Conservation (phyloP, 2,329 filamentous ascomycete species). For the Apiospora saccharicola region DNA sequence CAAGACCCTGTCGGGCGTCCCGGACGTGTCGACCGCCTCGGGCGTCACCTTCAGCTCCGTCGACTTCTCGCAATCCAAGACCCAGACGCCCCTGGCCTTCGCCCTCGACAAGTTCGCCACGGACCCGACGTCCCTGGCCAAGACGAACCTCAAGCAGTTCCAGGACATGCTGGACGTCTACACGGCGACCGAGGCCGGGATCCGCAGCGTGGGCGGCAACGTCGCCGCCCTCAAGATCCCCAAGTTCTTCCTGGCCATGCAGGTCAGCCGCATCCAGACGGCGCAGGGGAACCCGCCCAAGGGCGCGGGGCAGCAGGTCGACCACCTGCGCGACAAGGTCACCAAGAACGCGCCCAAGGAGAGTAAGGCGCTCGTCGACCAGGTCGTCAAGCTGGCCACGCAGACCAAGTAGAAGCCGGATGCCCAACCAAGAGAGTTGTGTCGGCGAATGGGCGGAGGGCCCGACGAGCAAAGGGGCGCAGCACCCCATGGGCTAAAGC, state of each 20-base stretch:
- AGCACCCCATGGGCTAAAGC: neutral
- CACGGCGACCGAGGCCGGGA: conserved; percentile 64
- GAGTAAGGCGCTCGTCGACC: conserved; percentile 55
- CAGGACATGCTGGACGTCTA: conserved; percentile 63
- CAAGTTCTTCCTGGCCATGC: conserved; percentile 68
- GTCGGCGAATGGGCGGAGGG: neutral
- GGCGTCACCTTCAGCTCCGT: conserved; percentile 58
- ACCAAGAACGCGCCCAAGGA: conserved; percentile 60
- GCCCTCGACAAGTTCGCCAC: conserved; percentile 62
- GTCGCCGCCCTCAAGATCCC: conserved; percentile 64
- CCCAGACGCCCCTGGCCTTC: conserved; percentile 58
- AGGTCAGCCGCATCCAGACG: conserved; percentile 65
- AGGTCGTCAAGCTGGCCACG: conserved; percentile 48
- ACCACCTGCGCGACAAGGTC: conserved; percentile 65
- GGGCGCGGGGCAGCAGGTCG: conserved; percentile 58
- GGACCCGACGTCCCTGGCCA: conserved; percentile 51
- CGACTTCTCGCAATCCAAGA: conserved; percentile 59
- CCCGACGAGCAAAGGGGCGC: neutral
- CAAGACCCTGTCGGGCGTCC: conserved; percentile 60
- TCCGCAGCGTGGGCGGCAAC: conserved; percentile 59
- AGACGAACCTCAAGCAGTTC: conserved; percentile 58
- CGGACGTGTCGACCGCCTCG: conserved; percentile 58
- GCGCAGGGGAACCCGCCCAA: conserved; percentile 62
- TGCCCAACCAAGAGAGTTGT: neutral
- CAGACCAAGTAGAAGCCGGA: conserved; percentile 3